Evolutionary conservation across 2,329 filamentous ascomycete species (phyloP), one percentile per base, ranked within the genome.

Genomic region (Didymella glomerata): DNA sequence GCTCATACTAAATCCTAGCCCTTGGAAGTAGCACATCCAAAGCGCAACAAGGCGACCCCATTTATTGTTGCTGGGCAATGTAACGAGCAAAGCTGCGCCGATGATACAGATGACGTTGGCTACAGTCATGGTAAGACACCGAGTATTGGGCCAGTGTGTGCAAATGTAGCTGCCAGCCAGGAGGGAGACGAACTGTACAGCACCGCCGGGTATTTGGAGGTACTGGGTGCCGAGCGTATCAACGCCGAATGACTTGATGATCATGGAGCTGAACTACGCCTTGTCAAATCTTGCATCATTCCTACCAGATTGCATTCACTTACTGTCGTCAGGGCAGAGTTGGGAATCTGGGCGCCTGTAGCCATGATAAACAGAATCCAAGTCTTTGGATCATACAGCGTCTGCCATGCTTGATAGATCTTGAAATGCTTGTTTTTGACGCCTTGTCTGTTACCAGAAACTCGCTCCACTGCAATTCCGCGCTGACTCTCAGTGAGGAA

Each of bases 211-310:
- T 53, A 88, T 88, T 61, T 87, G 84, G 10, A 88, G 81, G 58
- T 86, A 85, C 59, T 86, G 84, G 86, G 95, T 48, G 95, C 95
- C 2, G 90, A 98, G 77, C 85, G 93, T 45, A 88, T 98, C 79
- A 96, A 98, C 68, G 91, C 91, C 20, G 91, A 98, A 78, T 90
- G 80, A 80, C n/a, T 74, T 73, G 51, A 84, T 78, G 51, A 84
- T 81, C 18, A 83, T 76, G 11, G 79, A 81, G 1, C 77, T 79
- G 62, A 84, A 83, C 70, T 79, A 53, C 18, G 22, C 2, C 14
- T 18, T 38, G 24, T 50, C n/a, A 57, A 16, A 34, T 14, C 18
- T 18, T 13, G 14, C 13, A 14, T 9, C 3, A 5, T 28, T 11
- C 13, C 2, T 6, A 8, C 10, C 13, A 2, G 10, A 18, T 2